Percentiles rank a stretch among this genome's conserved stretches.
phyloP scores from a whole-genome alignment of 78 protist species.

The Emiliania huxleyi region DNA sequence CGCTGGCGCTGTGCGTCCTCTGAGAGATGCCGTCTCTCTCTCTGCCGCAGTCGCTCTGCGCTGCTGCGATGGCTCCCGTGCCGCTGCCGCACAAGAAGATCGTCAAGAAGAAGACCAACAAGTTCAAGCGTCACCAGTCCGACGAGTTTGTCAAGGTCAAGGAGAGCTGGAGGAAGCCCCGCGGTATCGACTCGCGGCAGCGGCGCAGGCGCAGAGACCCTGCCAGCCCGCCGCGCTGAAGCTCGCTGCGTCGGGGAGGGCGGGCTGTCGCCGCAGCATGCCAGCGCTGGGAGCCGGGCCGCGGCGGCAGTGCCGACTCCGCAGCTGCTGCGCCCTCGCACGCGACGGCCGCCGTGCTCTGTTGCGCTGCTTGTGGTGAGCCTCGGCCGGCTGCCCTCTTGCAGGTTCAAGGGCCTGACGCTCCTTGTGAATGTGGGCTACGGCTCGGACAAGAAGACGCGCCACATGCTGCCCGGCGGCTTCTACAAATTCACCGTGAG shows the following conservation, averaged over 20 bases:
- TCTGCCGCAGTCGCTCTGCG: too few species aligned
- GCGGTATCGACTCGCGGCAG: slow-evolving; percentile 96
- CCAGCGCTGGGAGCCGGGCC: too few species aligned
- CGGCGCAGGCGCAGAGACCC: slow-evolving; percentile 86
- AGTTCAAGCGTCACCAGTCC: slow-evolving; percentile 91
- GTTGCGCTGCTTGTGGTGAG: too few species aligned
- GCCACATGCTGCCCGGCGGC: slow-evolving; percentile 87
- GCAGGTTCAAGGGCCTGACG: slow-evolving; percentile 79
- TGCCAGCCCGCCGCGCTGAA: too few species aligned
- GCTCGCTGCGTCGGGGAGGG: too few species aligned
- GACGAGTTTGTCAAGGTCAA: slow-evolving; percentile 81
- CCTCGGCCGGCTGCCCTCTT: neutral
- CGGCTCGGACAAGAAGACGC: slow-evolving; percentile 81
- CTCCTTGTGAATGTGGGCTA: slow-evolving; percentile 89
- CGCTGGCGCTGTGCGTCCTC: too few species aligned
- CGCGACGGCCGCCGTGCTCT: too few species aligned
- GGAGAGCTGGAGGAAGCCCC: slow-evolving; percentile 89
- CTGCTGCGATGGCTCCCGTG: neutral
- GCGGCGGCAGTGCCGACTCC: too few species aligned
- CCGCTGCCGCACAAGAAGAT: slow-evolving; percentile 63
- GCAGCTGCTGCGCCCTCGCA: too few species aligned
- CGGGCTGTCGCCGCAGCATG: too few species aligned
- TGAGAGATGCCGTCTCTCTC: too few species aligned
- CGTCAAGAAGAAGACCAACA: slow-evolving; percentile 88
- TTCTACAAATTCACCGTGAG: slow-evolving; percentile 83